Evolutionary conservation across 805 yeast species (phyloP).

Genomic region (Metschnikowia kofuensis): DNA sequence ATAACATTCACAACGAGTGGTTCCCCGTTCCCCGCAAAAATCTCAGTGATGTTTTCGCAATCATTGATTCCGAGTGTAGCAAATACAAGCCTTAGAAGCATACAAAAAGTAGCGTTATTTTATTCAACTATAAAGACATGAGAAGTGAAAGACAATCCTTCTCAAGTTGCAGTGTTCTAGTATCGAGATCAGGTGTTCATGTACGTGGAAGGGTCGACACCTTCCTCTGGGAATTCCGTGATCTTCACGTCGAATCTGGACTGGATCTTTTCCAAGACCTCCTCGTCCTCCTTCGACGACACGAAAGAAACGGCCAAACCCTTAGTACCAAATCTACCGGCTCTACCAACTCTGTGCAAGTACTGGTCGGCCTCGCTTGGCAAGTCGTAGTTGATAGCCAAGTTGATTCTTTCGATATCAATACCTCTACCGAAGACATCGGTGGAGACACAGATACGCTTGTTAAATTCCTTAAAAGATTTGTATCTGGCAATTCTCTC

Average conservation of each 20-base stretch:
- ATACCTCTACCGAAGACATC: slow-evolving; percentile 99
- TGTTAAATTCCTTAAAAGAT: slow-evolving; percentile 95
- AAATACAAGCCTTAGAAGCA: slow-evolving; percentile 4
- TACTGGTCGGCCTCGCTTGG: slow-evolving; percentile 97
- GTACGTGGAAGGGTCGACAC: slow-evolving; percentile 95
- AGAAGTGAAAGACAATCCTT: too few relatives aligned
- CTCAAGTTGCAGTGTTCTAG: background rate
- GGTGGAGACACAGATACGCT: slow-evolving; percentile 97
- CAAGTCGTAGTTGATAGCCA: slow-evolving; percentile 96
- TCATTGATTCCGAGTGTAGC: slow-evolving; percentile 15
- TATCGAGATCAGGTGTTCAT: slow-evolving; percentile 73
- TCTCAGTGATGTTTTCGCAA: slow-evolving; percentile 14
- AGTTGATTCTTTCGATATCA: slow-evolving; percentile 96
- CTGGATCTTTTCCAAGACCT: slow-evolving; percentile 87
- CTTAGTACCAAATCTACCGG: slow-evolving; percentile 99
- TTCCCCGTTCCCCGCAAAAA: slow-evolving; percentile 46
- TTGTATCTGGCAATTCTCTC: slow-evolving; percentile 97
- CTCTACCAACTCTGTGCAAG: slow-evolving; percentile 99
- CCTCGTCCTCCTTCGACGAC: slow-evolving; percentile 81
- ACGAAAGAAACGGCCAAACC: slow-evolving; percentile 95
- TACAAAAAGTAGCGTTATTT: too few relatives aligned
- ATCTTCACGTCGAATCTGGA: slow-evolving; percentile 96
- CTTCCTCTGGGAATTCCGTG: slow-evolving; percentile 94
- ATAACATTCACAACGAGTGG: slow-evolving; percentile 53
- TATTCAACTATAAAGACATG: too few relatives aligned